Evolutionary conservation across 2,329 filamentous ascomycete genomes (phyloP).

Genomic region (Talaromyces pinophilus): DNA sequence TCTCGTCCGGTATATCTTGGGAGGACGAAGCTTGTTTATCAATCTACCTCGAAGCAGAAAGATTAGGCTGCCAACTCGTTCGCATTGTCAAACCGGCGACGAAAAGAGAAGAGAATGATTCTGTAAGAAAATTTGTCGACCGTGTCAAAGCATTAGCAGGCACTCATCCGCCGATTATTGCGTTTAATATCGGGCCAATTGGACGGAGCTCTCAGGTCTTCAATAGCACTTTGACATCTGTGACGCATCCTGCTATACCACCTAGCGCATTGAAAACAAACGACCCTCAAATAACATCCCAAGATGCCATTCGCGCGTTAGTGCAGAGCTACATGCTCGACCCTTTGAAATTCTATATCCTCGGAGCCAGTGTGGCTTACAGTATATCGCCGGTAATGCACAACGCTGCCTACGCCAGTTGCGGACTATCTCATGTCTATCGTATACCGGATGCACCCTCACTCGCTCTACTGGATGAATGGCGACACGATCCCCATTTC

Average conservation of each 20-base stretch:
- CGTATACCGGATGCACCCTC: slow-evolving; percentile 41
- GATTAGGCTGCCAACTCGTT: slow-evolving; percentile 42
- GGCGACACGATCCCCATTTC: slow-evolving; percentile 42
- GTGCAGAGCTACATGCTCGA: slow-evolving; percentile 47
- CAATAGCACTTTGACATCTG: slow-evolving; percentile 44
- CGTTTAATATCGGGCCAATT: slow-evolving; percentile 44
- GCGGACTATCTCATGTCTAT: slow-evolving; percentile 45
- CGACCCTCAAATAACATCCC: slow-evolving; percentile 41
- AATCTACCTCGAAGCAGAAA: slow-evolving; percentile 39
- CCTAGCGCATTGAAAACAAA: slow-evolving; percentile 28
- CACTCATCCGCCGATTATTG: slow-evolving; percentile 39
- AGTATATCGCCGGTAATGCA: slow-evolving; percentile 49
- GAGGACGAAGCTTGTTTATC: slow-evolving; percentile 38
- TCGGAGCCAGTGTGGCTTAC: slow-evolving; percentile 45
- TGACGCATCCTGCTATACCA: slow-evolving; percentile 44
- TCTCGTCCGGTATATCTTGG: slow-evolving; percentile 35
- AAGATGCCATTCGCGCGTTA: slow-evolving; percentile 41
- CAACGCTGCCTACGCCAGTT: slow-evolving; percentile 43
- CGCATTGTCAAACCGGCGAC: slow-evolving; percentile 41
- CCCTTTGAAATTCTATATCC: slow-evolving; percentile 45
- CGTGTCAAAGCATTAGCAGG: slow-evolving; percentile 37
- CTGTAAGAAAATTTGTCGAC: slow-evolving; percentile 40
- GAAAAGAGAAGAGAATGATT: slow-evolving; percentile 41
- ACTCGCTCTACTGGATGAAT: slow-evolving; percentile 40
- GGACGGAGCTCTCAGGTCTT: slow-evolving; percentile 49